Conservation (phyloP, 2,329 filamentous ascomycete genomes). For the Myriosclerotinia curreyana region DNA sequence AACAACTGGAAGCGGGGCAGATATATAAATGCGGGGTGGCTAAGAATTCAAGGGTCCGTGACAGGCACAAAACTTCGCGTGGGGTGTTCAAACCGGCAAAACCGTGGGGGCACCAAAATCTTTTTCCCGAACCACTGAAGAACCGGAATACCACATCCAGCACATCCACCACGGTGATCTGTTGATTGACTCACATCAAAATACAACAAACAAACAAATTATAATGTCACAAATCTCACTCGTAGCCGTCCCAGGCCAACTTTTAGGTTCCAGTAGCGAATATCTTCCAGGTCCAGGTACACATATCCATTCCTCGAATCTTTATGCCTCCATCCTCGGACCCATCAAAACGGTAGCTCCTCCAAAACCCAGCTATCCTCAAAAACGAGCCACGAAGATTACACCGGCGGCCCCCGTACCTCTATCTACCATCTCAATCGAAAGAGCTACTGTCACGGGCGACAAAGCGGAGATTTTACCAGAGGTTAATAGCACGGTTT, state of each 20-base stretch:
- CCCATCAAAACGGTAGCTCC: slow-evolving; percentile 55
- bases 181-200: not conserved
- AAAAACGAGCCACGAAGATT: slow-evolving; percentile 59
- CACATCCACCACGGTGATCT: not conserved
- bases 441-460: slow-evolving; percentile 33
- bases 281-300: slow-evolving; percentile 78
- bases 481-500: slow-evolving; percentile 73
- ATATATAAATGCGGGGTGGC: slow-evolving; percentile 12
- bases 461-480: slow-evolving; percentile 70
- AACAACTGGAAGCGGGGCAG: slow-evolving; percentile 14
- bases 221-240: slow-evolving; percentile 31
- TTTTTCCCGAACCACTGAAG: not conserved
- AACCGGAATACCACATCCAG: not conserved
- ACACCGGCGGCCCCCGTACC: slow-evolving; percentile 45
- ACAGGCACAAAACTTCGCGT: slow-evolving; percentile 7
- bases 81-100: slow-evolving; percentile 6
- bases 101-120: slow-evolving; percentile 18
- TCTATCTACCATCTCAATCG: slow-evolving; percentile 56
- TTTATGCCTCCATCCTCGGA: slow-evolving; percentile 82
- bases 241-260: slow-evolving; percentile 76
- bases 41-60: not conserved
- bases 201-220: not conserved
- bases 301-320: slow-evolving; percentile 70
- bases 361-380: slow-evolving; percentile 44
- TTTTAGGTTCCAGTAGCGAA: slow-evolving; percentile 64